Evolutionary conservation across 1,284 basidiomycete genomes (phyloP).

Genomic region (Ustilago loliicola): DNA sequence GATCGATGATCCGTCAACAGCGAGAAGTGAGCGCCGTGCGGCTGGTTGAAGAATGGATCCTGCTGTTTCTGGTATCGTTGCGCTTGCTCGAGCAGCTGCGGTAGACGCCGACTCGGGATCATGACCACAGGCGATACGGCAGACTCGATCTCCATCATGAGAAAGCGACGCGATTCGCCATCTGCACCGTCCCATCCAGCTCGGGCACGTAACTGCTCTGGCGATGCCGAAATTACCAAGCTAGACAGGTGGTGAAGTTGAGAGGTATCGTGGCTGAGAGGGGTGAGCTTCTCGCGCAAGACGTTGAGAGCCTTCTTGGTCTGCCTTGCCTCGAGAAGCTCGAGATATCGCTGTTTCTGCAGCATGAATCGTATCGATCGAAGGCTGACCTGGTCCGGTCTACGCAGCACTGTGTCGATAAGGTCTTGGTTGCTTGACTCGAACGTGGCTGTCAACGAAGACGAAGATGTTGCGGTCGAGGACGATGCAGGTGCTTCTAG

Average conservation of each 20-base stretch:
- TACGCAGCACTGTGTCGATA: constrained; percentile 55
- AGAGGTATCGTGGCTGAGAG: constrained; percentile 70
- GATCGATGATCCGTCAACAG: constrained; percentile 88
- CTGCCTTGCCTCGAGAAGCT: constrained; percentile 86
- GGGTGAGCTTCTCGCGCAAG: constrained; percentile 87
- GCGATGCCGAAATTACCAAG: constrained; percentile 65
- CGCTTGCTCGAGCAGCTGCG: constrained; percentile 87
- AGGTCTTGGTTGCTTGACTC: constrained; percentile 27
- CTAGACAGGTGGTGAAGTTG: constrained; percentile 63
- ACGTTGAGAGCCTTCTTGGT: constrained; percentile 86
- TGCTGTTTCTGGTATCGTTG: constrained; percentile 77
- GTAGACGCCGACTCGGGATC: constrained; percentile 89
- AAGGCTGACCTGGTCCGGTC: constrained; percentile 45
- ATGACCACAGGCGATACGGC: constrained; percentile 90
- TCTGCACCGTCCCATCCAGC: constrained; percentile 90
- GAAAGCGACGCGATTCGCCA: constrained; percentile 80
- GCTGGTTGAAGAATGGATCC: constrained; percentile 64
- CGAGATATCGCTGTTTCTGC: constrained; percentile 94
- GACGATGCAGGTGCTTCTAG: constrained; percentile 22
- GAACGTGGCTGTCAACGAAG: constrained; percentile 13
- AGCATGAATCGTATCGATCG: constrained; percentile 84
- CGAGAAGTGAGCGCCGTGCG: constrained; percentile 76
- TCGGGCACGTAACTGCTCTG: constrained; percentile 83
- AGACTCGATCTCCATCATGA: constrained; percentile 86
- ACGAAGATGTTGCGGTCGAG: constrained; percentile 25